Evolutionary conservation across 2,329 filamentous ascomycete species (phyloP), one percentile per base, ranked within the genome.

Genomic region (Proliferodiscus dingleyae): DNA sequence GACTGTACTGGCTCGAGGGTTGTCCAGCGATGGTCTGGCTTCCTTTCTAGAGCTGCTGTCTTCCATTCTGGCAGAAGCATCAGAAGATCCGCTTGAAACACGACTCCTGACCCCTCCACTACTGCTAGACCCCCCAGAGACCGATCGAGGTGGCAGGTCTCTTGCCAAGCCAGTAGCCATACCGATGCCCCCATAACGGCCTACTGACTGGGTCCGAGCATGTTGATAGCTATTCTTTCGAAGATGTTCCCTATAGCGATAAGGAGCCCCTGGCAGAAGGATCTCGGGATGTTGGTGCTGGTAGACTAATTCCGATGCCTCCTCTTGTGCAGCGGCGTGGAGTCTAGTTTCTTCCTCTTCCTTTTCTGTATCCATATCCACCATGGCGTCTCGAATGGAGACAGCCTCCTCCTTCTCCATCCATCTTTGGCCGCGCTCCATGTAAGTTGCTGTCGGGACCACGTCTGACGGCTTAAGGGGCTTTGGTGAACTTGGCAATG

Each of bases 371-470:
- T 86, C 78, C 75, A 89, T 78, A 57, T 87, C 81, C 54, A 88
- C 79, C 73, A 90, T 80, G 9, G 86, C 85, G 50, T 81, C 75
- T 15, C 83, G 77, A 48, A 90, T 66, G 16, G 84, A 84, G 28
- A 75, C 74, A 3, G 80, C 83, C 65, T 90, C 86, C 60, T 89
- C 84, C 63, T 85, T 87, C 64, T 90, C 86, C 78, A 87, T 86
- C 83, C 85, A 88, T 56, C 85, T 72, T 60, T 81, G 78, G 15
- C 83, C 84, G 46, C 81, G 77, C 64, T 89, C 86, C 45, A 87
- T 82, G 63, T 89, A 89, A 6, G 77, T 80, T 34, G 80, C 72
- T 49, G 75, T 85, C 5, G 81, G 78, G 13, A 84, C 80, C 39
- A 84, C 74, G 41, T 81, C 73, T 2, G 74, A 77, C 1, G 80